Base-by-base conservation (phyloP, 495 filamentous ascomycete genomes). In the Neurospora terricola region DNA sequence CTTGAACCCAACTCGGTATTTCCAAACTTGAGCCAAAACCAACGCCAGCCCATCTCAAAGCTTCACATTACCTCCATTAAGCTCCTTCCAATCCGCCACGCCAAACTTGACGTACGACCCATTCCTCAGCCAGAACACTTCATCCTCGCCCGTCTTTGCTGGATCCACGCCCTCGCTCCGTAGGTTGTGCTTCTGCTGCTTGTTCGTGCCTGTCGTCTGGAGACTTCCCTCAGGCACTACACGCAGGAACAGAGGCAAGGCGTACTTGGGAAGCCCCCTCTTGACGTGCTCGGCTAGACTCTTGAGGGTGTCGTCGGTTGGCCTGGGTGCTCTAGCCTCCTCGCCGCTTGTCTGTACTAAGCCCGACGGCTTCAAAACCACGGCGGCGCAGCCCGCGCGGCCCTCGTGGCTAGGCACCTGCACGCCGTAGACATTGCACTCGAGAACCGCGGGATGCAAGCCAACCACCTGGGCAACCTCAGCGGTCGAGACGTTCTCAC, bases 361-460 rank as follows among this genome's bases (percentile, higher is more conserved):
- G 18, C 72, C 72, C 9, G 37, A 54, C 16, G 72, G 81, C 27
- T 87, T 80, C 62, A 92, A 82, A 3, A 90, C 81, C 7, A 96
- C 76, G 12, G 91, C 90, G 0, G 91, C 94, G 77, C 94, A 97
- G 3, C 94, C 94, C 0, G 93, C 94, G 7, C 93, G 86, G 9
- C 94, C 94, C 74, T 98, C 94, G 76, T 96, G 93, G 42, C 91
- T 83, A 5, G 94, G 94, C 4, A 98, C 80, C 34, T 88, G 78
- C 0, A 98, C 92, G 34, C 94, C 94, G 75, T 97, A 98, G 2
- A 98, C 94, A 74, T 95, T 96, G 30, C 92, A 90, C 81, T 97
- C 94, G 34, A 86, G 78, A 16, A 97, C 84, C 0, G 84, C 84
- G 0, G 91, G 84, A 74, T 94, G 91, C 1, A 81, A 77, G 4